Conservation (phyloP, 176 grass and related monocot species). For the Zoysia pacifica region DNA sequence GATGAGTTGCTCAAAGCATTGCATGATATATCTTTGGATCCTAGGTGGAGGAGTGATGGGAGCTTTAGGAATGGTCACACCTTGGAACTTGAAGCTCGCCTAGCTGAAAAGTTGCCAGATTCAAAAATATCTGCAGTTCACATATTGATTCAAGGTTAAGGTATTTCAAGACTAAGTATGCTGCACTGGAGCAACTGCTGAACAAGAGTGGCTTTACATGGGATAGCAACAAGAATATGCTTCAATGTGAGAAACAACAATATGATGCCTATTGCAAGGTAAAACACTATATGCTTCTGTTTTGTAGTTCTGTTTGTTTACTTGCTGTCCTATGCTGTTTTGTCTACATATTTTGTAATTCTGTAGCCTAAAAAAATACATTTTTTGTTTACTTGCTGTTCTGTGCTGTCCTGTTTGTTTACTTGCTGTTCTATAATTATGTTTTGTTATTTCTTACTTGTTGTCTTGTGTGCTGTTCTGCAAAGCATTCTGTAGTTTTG, state of each 20-base stretch:
- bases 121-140: slow-evolving; percentile 13
- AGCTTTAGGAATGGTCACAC: neutral
- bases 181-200: neutral
- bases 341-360: too few relatives aligned
- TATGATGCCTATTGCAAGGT: neutral
- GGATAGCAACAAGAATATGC: neutral
- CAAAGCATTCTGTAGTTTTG: too few relatives aligned
- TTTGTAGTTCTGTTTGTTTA: too few relatives aligned
- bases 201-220: too few relatives aligned
- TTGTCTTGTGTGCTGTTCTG: too few relatives aligned
- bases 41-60: neutral
- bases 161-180: neutral
- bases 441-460: too few relatives aligned
- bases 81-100: neutral
- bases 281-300: neutral
- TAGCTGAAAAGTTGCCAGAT: neutral
- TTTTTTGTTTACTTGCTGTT: too few relatives aligned
- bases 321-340: too few relatives aligned
- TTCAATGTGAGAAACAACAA: slow-evolving; percentile 1
- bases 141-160: slow-evolving; percentile 27
- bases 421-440: too few relatives aligned
- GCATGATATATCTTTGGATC: neutral
- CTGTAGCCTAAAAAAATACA: too few relatives aligned
- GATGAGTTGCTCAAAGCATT: neutral
- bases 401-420: too few relatives aligned